Evolutionary conservation across 805 yeast genomes (phyloP), one percentile per base, ranked within the genome.

Genomic region (Candida nanaspora): DNA sequence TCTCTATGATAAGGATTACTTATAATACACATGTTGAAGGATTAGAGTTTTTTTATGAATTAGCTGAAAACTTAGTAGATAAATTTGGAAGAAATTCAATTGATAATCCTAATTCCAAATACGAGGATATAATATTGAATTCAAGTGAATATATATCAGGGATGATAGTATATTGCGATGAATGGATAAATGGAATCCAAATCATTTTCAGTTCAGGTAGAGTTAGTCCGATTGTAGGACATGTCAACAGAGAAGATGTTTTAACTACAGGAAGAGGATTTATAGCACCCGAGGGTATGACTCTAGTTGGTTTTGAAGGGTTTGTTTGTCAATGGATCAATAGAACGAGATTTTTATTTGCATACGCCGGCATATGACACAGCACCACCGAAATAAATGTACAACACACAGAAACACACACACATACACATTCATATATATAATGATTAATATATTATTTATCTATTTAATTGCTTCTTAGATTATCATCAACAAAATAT

Each of bases 121-220:
- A 68, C 46, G 53, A 79, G 0, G 87, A 82, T 43, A 72, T 82
- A 42, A 56, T 54, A 1, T 51, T 88, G 15, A 63, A 65, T 3
- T 57, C 57, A 0, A 85, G 78, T 37, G 96, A 91, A 55, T 43
- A 48, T 9, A 64, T 91, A 8, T 68, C 78, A 33, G 98, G 98
- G 11, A 78, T 71, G 2, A 29, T 29, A 6, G 32, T 29, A 15
- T 29, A 29, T 29, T 29, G 19, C 4, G 16, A 29, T n/a, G 32
- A 29, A 29, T 91, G 98, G 97, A 68, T 93, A 4, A 98, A 93
- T 66, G 96, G 82, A 1, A 65, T 86, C 19, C 93, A 85, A 55
- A 64, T 93, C 26, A 68, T 78, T 18, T 84, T 95, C 2, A 66
- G 63, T 42, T 55, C 55, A 4, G 82, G 82, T 2, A 66, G 79